phyloP scores from a whole-genome alignment of 345 rosid genomes.

The Corymbia maculata region DNA sequence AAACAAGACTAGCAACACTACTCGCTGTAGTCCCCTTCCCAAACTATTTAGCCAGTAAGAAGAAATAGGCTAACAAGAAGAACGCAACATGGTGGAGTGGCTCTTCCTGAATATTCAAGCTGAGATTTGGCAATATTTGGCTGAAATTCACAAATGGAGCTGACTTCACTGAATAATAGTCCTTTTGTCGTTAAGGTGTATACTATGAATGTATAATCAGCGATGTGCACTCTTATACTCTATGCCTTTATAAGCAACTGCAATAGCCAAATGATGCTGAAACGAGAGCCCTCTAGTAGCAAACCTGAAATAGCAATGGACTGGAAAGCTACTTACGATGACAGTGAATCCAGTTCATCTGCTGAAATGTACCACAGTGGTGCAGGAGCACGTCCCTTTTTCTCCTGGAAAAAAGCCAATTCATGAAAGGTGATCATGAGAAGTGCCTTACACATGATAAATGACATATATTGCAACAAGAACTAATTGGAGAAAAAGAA shows the following conservation, averaged over 20 bases:
- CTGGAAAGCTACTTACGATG: constrained; percentile 43
- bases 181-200: not conserved
- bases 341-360: constrained; percentile 58
- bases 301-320: not conserved
- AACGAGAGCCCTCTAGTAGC: not conserved
- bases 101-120: not conserved
- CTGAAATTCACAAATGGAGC: not conserved
- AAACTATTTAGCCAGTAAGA: not conserved
- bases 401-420: constrained; percentile 39
- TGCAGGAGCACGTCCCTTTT: constrained; percentile 63
- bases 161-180: not conserved
- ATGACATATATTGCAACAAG: not conserved
- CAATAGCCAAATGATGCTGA: not conserved
- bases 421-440: not conserved
- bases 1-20: not conserved
- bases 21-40: not conserved
- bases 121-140: not conserved
- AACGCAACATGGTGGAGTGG: not conserved
- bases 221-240: not conserved
- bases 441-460: not conserved
- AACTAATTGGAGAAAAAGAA: not conserved
- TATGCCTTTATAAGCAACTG: not conserved
- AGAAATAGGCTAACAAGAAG: not conserved
- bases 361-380: constrained; percentile 68
- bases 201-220: not conserved